Evolutionary conservation across 2,329 filamentous ascomycete genomes (phyloP).

Genomic region (Cladophialophora yegresii): DNA sequence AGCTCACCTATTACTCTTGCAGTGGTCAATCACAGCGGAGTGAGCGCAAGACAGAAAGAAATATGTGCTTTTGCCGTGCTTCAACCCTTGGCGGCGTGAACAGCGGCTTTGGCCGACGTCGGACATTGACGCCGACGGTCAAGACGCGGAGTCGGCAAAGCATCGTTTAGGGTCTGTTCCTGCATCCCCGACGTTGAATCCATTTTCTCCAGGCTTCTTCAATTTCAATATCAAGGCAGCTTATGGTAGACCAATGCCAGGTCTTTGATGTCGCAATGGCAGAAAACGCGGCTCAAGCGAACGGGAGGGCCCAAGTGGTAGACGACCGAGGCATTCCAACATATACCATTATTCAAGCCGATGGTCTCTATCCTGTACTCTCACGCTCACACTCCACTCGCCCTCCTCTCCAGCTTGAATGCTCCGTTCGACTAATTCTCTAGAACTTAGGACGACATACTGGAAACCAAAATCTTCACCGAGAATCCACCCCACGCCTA

Average conservation of each 20-base stretch:
- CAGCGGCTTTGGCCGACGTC: not conserved
- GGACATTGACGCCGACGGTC: not conserved
- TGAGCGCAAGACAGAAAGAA: not conserved
- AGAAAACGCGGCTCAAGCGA: not conserved
- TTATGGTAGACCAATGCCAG: not conserved
- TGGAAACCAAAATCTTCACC: slow-evolving; percentile 34
- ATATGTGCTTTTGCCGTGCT: not conserved
- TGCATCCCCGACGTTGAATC: not conserved
- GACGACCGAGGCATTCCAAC: slow-evolving; percentile 12
- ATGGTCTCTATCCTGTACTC: slow-evolving; percentile 34
- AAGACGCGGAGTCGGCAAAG: not conserved
- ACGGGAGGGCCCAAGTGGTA: not conserved
- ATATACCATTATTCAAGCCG: slow-evolving; percentile 35
- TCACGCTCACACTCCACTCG: not conserved
- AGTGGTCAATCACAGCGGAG: too few relatives aligned
- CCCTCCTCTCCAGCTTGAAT: not conserved
- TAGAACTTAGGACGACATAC: slow-evolving; percentile 26
- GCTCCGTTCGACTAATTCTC: not conserved
- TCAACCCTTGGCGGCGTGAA: not conserved
- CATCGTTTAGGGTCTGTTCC: not conserved
- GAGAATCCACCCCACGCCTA: slow-evolving; percentile 24
- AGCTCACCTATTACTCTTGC: too few relatives aligned
- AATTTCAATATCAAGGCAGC: not conserved
- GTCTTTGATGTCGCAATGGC: not conserved
- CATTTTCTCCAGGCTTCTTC: not conserved